These are phyloP conservation scores for Solanum piurae DNA, from an alignment of 257 asterid species.

Conservation along the genomic window DNA sequence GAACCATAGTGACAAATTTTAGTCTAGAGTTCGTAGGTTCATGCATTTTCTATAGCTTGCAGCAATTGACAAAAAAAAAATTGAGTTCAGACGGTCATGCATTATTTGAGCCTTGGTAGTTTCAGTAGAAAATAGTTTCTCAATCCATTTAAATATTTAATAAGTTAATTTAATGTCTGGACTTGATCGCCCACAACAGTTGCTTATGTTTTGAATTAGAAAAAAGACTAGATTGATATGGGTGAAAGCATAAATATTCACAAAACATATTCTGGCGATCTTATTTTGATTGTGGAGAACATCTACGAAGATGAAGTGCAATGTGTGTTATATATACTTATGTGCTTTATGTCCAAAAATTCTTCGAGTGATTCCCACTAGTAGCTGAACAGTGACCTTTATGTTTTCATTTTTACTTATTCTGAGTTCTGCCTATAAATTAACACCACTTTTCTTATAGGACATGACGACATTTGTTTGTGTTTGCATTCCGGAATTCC, in stretches of 20 bases:
- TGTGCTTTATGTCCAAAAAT: not conserved
- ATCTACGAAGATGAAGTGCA: not conserved
- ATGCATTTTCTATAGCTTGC: not conserved
- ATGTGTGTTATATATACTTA: not conserved
- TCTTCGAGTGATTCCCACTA: not conserved
- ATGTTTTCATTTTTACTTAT: not conserved
- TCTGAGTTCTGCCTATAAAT: not conserved
- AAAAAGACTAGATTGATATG: not conserved
- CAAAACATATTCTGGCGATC: not conserved
- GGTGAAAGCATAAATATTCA: not conserved
- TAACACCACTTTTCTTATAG: conserved; percentile 24
- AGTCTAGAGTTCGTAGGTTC: not conserved
- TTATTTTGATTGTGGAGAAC: not conserved
- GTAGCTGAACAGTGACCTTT: not conserved
- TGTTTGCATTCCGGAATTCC: conserved; percentile 96
- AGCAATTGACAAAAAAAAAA: not conserved
- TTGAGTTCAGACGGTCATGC: not conserved
- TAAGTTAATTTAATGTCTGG: not conserved
- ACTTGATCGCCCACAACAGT: not conserved
- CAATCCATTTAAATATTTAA: not conserved
- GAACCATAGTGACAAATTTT: not conserved
- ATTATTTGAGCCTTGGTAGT: not conserved
- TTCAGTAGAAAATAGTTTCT: not conserved
- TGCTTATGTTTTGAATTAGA: not conserved
- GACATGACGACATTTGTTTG: conserved; percentile 89